Evolutionary conservation across 1,284 basidiomycete species (phyloP).

Genomic region (Ceratobasidium sp.): DNA sequence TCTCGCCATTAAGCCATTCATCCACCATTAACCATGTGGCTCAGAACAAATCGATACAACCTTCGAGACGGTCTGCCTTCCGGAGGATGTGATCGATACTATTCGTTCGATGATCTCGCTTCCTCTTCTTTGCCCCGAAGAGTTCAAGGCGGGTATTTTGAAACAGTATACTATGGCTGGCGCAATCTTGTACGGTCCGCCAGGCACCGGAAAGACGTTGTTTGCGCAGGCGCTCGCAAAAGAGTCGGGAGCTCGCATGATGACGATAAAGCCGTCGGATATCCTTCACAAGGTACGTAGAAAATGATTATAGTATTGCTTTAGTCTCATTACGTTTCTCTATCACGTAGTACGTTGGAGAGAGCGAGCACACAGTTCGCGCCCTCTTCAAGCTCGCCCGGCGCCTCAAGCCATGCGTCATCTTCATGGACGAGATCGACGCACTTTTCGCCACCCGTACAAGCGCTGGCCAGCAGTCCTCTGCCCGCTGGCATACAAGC

Average conservation of each 20-base stretch:
- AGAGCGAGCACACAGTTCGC: conserved; percentile 94
- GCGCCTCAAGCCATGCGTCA: conserved; percentile 88
- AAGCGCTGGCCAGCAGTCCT: conserved; percentile 78
- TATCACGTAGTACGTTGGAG: conserved; percentile 83
- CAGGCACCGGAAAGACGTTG: conserved; percentile 92
- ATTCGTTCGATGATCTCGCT: conserved; percentile 91
- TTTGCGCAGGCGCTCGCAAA: conserved; percentile 91
- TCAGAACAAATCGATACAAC: conserved; percentile 79
- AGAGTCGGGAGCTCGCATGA: conserved; percentile 90
- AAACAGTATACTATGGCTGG: conserved; percentile 91
- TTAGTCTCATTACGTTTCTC: neutral
- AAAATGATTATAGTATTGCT: conserved; percentile 49
- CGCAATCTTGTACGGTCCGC: conserved; percentile 89
- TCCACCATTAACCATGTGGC: too few species aligned
- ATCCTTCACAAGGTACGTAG: conserved; percentile 86
- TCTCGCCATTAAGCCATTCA: too few species aligned
- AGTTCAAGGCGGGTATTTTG: conserved; percentile 91
- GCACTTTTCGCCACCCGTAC: conserved; percentile 90
- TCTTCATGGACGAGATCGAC: conserved; percentile 97
- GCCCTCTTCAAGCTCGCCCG: conserved; percentile 92
- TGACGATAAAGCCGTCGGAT: conserved; percentile 67
- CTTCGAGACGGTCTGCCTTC: conserved; percentile 88
- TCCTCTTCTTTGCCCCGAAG: conserved; percentile 88
- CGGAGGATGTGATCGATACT: conserved; percentile 85
- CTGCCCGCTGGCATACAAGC: conserved; percentile 81